Evolutionary conservation across 1,139 yeast species (phyloP), one percentile per base, ranked within the genome.

Genomic region (Blastobotrys niveus): DNA sequence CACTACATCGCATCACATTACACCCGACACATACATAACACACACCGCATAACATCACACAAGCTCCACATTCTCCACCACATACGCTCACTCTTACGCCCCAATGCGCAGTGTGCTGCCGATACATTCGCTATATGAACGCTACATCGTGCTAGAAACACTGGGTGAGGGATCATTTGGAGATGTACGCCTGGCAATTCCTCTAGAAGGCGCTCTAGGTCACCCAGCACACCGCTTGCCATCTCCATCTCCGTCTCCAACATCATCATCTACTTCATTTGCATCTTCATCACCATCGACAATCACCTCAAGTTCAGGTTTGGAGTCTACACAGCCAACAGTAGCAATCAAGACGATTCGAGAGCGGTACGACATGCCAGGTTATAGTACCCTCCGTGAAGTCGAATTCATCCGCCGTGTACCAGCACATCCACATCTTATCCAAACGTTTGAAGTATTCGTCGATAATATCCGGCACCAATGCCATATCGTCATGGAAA

Each of bases 281-380:
- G n/a, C n/a, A n/a, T n/a, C n/a, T n/a, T n/a, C n/a, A n/a, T n/a
- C n/a, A n/a, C n/a, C n/a, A n/a, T n/a, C n/a, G n/a, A n/a, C n/a
- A n/a, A n/a, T n/a, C n/a, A n/a, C n/a, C n/a, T n/a, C n/a, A n/a
- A n/a, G n/a, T n/a, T n/a, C n/a, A n/a, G n/a, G n/a, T n/a, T n/a
- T n/a, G n/a, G n/a, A n/a, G n/a, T n/a, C n/a, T n/a, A n/a, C n/a
- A n/a, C n/a, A n/a, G n/a, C n/a, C n/a, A n/a, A 20, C 49, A 52
- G 95, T 88, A 42, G 98, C 98, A 1, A 76, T 91, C 45, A 91
- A 91, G 62, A 79, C 86, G 5, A 79, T 89, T 82, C 78, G 77
- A 48, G 73, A 74, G 47, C 68, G 71, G 48, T 61, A 79, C 38
- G 62, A 70, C 1, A 8, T 36, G 62, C 68, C 9, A 61, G 79